phyloP scores from a whole-genome alignment of 176 grass and related monocot genomes.

The Echinochloa phyllopogon region DNA sequence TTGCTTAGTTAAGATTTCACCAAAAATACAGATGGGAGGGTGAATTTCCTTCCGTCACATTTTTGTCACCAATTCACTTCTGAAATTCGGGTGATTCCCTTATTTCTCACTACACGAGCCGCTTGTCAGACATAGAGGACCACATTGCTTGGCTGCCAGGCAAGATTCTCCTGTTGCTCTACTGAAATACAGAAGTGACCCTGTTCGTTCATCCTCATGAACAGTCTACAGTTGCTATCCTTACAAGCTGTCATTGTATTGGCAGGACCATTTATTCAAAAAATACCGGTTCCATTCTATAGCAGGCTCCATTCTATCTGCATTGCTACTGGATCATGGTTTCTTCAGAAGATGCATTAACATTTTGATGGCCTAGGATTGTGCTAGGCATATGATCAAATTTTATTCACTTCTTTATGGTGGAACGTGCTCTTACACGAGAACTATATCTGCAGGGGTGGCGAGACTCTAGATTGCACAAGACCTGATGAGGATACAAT shows the following conservation, averaged over 20 bases:
- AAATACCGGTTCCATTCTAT: background rate
- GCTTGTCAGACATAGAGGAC: conserved; percentile 45
- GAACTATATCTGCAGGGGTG: conserved; percentile 41
- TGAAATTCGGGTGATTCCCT: conserved; percentile 27
- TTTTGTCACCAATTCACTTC: conserved; percentile 20
- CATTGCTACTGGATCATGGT: conserved; percentile 16
- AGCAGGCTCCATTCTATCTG: conserved; percentile 21
- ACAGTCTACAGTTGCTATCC: conserved; percentile 35
- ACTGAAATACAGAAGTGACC: conserved; percentile 43
- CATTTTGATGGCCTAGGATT: conserved; percentile 2
- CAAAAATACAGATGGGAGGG: background rate
- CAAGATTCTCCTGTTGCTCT: conserved; percentile 58
- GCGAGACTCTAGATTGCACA: conserved; percentile 49
- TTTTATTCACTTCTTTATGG: background rate
- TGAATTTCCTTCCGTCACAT: conserved; percentile 4
- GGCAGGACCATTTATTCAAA: conserved; percentile 27
- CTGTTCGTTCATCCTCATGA: conserved; percentile 50
- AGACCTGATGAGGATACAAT: conserved; percentile 47
- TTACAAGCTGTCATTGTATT: conserved; percentile 48
- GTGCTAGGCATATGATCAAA: background rate
- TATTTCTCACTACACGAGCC: conserved; percentile 35
- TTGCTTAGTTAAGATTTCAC: conserved; percentile 19
- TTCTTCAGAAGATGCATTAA: conserved; percentile 27
- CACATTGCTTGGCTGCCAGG: conserved; percentile 36
- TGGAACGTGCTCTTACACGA: conserved; percentile 28